A percentile compares a stretch with the other conserved stretches of the same genome.
These are phyloP conservation scores for Trichomonascaceae sp. DNA, from an alignment of 1,139 yeast genomes.

Conservation along the genomic window DNA sequence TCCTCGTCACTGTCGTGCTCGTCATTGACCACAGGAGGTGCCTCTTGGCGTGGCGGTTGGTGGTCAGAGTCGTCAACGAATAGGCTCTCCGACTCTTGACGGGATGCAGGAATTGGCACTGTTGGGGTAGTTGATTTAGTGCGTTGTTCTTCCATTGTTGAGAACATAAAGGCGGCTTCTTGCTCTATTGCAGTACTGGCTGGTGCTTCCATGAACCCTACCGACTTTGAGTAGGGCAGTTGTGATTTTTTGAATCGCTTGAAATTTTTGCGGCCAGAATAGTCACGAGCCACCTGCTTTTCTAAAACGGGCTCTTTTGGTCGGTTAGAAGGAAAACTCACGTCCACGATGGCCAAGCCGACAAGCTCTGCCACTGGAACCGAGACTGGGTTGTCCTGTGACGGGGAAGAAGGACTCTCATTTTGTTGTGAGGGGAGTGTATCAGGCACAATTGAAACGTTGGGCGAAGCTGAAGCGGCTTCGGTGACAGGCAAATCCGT, in stretches of 20 bases:
- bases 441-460: slow-evolving; percentile 2
- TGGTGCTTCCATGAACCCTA: slow-evolving; percentile 3
- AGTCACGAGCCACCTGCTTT: background rate
- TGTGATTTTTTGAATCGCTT: slow-evolving; percentile 6
- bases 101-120: background rate
- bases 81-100: background rate
- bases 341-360: slow-evolving; percentile 10
- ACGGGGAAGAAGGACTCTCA: background rate
- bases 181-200: slow-evolving; percentile 1
- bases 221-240: slow-evolving; percentile 1
- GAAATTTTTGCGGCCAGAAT: slow-evolving; percentile 6
- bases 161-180: slow-evolving; percentile 6
- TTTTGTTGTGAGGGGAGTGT: background rate
- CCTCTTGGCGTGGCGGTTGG: background rate
- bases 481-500: slow-evolving; percentile 2
- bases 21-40: background rate
- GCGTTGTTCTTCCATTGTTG: slow-evolving; percentile 3
- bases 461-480: slow-evolving; percentile 1
- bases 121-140: background rate
- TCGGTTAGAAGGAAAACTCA: slow-evolving; percentile 4
- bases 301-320: background rate
- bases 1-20: slow-evolving; percentile 1
- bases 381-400: slow-evolving; percentile 5
- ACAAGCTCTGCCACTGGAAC: slow-evolving; percentile 5
- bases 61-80: background rate